phyloP scores from a whole-genome alignment of 2,329 filamentous ascomycete genomes.

The Colletotrichum zoysiae region DNA sequence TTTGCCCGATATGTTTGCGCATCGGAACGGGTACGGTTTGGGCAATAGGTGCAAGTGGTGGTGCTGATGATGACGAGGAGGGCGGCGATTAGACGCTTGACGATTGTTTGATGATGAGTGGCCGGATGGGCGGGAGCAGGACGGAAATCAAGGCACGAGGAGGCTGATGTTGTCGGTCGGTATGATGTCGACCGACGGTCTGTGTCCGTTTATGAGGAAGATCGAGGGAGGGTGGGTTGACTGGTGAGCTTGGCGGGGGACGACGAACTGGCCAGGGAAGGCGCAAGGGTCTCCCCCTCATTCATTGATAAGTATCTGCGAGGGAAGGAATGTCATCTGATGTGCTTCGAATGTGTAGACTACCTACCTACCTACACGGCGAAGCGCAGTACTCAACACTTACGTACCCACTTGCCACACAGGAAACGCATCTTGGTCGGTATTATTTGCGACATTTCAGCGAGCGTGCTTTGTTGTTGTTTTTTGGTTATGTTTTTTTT shows the following conservation, averaged over 20 bases:
- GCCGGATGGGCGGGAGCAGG: neutral
- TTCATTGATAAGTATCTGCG: conserved; percentile 12
- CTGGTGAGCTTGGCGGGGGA: conserved; percentile 16
- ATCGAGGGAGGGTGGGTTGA: conserved; percentile 16
- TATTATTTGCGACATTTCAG: neutral
- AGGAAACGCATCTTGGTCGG: neutral
- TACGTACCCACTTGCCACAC: neutral
- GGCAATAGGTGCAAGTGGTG: neutral
- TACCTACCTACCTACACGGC: too few relatives aligned
- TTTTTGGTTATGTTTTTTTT: too few relatives aligned
- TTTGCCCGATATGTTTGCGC: neutral
- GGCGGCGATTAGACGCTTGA: neutral
- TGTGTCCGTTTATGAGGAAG: neutral
- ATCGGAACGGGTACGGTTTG: neutral
- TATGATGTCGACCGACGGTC: conserved; percentile 35
- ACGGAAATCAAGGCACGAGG: conserved; percentile 27
- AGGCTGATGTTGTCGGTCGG: conserved; percentile 35
- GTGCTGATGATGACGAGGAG: neutral
- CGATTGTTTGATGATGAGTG: neutral
- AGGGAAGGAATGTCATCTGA: conserved; percentile 30
- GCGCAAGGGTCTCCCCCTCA: conserved; percentile 13
- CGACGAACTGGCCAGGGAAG: neutral
- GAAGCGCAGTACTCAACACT: too few relatives aligned
- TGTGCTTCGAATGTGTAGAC: neutral
- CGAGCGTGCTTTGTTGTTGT: too few relatives aligned